These are phyloP conservation scores for Iberis pinnata DNA, from an alignment of 345 rosid species.

Conservation along the genomic window DNA sequence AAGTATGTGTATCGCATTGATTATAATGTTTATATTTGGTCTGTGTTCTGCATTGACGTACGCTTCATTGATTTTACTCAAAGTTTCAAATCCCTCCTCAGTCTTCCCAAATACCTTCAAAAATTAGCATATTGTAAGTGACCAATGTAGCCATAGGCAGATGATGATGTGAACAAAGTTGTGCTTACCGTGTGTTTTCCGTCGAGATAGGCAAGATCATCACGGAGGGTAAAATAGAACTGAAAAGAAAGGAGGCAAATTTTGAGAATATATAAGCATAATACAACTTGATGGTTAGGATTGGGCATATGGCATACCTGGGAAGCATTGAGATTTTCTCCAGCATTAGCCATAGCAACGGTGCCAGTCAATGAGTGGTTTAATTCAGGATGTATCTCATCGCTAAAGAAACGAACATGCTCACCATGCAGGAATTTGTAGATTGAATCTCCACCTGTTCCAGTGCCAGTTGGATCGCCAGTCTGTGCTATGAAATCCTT, in stretches of 20 bases:
- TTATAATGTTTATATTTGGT: constrained; percentile 76
- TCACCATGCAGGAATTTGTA: constrained; percentile 82
- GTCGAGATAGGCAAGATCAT: constrained; percentile 89
- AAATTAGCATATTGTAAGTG: neutral
- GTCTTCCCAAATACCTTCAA: constrained; percentile 87
- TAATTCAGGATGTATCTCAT: constrained; percentile 81
- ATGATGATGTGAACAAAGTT: neutral
- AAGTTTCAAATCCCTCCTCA: constrained; percentile 82
- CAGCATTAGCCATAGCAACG: constrained; percentile 94
- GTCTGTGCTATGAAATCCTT: constrained; percentile 82
- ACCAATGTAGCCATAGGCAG: neutral
- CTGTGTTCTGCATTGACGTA: constrained; percentile 73
- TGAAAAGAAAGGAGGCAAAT: constrained; percentile 27
- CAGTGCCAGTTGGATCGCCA: constrained; percentile 83
- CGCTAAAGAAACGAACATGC: constrained; percentile 82
- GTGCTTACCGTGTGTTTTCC: constrained; percentile 86
- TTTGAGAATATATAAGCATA: neutral
- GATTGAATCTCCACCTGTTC: constrained; percentile 76
- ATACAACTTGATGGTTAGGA: neutral
- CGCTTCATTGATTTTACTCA: constrained; percentile 84
- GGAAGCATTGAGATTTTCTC: constrained; percentile 94
- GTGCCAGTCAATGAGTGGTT: constrained; percentile 82
- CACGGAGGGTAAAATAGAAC: constrained; percentile 85
- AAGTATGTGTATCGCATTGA: constrained; percentile 67
- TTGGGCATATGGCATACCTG: constrained; percentile 41